Conservation (phyloP, 345 rosid genomes). For the Microcos paniculata region DNA sequence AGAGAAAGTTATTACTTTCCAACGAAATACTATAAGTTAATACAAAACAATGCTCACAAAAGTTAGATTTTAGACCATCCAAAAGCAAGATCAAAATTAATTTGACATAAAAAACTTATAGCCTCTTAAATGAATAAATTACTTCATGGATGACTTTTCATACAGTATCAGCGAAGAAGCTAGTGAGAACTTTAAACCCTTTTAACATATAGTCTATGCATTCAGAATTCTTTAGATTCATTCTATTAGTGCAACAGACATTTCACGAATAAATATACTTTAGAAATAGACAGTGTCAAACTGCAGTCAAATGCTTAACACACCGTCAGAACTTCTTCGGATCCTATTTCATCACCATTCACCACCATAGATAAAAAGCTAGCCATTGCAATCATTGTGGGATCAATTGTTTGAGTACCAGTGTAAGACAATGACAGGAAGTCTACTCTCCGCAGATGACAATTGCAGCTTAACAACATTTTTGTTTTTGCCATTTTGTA, state of each 20-base stretch:
- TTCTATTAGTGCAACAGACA: slow-evolving; percentile 2
- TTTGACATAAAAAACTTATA: background rate
- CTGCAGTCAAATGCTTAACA: slow-evolving; percentile 16
- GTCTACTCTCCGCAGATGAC: slow-evolving; percentile 59
- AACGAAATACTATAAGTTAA: background rate
- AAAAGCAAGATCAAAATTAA: slow-evolving; percentile 6
- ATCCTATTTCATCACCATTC: slow-evolving; percentile 73
- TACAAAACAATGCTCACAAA: background rate
- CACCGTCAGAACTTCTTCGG: slow-evolving; percentile 71
- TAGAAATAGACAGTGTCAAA: background rate
- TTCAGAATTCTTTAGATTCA: slow-evolving; percentile 9
- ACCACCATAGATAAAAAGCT: slow-evolving; percentile 66
- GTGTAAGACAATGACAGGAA: slow-evolving; percentile 66
- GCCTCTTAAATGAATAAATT: background rate
- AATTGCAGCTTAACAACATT: slow-evolving; percentile 58
- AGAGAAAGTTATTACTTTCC: too few species aligned
- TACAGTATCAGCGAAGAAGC: background rate
- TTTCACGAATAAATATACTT: too few species aligned
- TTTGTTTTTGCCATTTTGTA: slow-evolving; percentile 32
- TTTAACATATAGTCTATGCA: background rate
- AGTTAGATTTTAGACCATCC: background rate
- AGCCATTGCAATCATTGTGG: slow-evolving; percentile 41
- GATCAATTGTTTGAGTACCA: slow-evolving; percentile 52
- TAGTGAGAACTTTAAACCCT: slow-evolving; percentile 5
- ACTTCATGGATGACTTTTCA: background rate